Conservation (phyloP, 1,284 basidiomycete genomes). For the Veloporphyrellus conicus region DNA sequence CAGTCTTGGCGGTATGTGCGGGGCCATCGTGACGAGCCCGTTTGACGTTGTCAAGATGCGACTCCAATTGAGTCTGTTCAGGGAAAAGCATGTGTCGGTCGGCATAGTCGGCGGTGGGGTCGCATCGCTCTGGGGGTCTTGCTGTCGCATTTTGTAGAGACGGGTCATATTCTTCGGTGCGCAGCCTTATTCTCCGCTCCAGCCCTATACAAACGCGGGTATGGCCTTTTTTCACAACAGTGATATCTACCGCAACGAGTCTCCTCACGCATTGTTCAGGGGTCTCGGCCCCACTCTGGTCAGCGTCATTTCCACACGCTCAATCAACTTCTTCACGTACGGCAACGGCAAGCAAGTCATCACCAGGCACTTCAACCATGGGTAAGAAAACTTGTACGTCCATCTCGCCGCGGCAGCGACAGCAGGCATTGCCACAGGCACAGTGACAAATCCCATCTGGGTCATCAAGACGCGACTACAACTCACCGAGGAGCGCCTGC, state of each 20-base stretch:
- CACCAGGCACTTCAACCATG: constrained; percentile 79
- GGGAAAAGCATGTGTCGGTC: constrained; percentile 50
- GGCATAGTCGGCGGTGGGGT: constrained; percentile 43
- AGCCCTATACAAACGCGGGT: too few relatives aligned
- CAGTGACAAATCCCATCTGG: constrained; percentile 97
- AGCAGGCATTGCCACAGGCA: constrained; percentile 83
- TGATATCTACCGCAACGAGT: constrained; percentile 62
- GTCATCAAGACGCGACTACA: constrained; percentile 96
- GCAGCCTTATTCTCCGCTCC: constrained; percentile 20
- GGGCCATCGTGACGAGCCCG: constrained; percentile 93
- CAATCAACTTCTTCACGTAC: constrained; percentile 98
- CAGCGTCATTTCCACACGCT: constrained; percentile 91
- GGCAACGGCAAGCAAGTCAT: constrained; percentile 94
- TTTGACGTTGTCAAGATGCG: constrained; percentile 99
- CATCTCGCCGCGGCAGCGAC: constrained; percentile 85
- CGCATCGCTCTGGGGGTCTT: constrained; percentile 50
- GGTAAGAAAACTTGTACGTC: constrained; percentile 79
- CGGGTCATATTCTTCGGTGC: constrained; percentile 82
- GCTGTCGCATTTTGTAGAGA: constrained; percentile 93
- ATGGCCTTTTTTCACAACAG: background rate
- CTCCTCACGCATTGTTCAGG: constrained; percentile 86
- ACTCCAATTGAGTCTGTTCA: constrained; percentile 87
- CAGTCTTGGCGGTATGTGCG: constrained; percentile 96
- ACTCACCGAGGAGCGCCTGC: constrained; percentile 43
- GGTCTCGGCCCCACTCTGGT: constrained; percentile 93